These are phyloP conservation scores for Curvularia hawaiiensis DNA, from an alignment of 2,329 filamentous ascomycete genomes.

Conservation along the genomic window DNA sequence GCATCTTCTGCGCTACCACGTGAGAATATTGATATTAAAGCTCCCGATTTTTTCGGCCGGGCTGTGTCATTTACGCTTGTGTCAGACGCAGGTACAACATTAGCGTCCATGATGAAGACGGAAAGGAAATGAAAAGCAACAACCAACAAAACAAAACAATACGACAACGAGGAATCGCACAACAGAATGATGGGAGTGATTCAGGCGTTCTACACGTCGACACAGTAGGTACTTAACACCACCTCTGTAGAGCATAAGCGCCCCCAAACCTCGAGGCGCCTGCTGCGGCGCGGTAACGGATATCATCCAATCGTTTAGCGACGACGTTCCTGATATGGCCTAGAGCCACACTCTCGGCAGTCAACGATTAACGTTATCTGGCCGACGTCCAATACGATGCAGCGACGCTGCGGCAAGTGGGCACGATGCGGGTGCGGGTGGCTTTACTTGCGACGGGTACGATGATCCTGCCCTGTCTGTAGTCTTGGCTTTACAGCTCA, in stretches of 20 bases:
- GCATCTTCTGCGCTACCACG: background rate
- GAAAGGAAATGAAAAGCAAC: background rate
- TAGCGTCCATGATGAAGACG: background rate
- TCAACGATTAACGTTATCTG: background rate
- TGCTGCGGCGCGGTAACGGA: constrained; percentile 9
- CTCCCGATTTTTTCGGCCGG: background rate
- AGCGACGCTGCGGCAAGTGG: constrained; percentile 6
- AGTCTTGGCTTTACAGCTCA: constrained; percentile 3
- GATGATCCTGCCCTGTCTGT: background rate
- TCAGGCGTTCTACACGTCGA: constrained; percentile 5
- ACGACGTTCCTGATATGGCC: constrained; percentile 5
- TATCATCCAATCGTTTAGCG: constrained; percentile 13
- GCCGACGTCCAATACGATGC: constrained; percentile 2
- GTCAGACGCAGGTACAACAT: background rate
- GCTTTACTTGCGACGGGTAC: constrained; percentile 6
- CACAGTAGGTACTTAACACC: constrained; percentile 12
- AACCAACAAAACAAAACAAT: background rate
- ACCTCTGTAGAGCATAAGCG: constrained; percentile 8
- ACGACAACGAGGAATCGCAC: background rate
- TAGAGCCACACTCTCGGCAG: constrained; percentile 1
- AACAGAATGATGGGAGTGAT: background rate
- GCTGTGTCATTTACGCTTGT: background rate
- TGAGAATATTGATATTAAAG: background rate
- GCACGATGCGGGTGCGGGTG: constrained; percentile 6
- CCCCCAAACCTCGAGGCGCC: constrained; percentile 12